Evolutionary conservation across 2,329 filamentous ascomycete species (phyloP).

Genomic region (Hymenoscyphus linearis): DNA sequence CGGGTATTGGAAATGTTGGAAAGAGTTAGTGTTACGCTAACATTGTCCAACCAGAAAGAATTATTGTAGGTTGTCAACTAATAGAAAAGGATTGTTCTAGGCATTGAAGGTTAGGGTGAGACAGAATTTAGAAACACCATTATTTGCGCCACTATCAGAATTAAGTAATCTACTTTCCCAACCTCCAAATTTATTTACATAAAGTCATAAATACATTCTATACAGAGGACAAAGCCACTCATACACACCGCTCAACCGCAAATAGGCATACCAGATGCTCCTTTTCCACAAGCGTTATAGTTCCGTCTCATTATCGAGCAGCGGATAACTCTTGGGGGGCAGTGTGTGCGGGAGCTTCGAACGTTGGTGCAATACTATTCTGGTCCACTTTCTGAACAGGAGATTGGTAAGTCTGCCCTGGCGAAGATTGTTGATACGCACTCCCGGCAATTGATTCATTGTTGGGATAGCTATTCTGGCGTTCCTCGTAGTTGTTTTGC

Average conservation of each 20-base stretch:
- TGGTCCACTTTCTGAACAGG: background rate
- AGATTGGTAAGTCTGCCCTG: background rate
- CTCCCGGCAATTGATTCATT: background rate
- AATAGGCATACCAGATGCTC: background rate
- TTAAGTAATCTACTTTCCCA: no score
- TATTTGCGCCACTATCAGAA: no score
- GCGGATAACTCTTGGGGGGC: background rate
- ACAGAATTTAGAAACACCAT: no score
- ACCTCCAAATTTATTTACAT: no score
- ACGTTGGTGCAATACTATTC: background rate
- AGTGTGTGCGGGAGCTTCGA: background rate
- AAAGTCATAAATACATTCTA: background rate
- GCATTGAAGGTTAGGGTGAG: no score
- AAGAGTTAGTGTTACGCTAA: no score
- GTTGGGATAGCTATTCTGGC: no score
- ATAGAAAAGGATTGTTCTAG: no score
- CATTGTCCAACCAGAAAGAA: no score
- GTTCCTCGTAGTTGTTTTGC: background rate
- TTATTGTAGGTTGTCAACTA: no score
- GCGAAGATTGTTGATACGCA: background rate
- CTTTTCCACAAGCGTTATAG: background rate
- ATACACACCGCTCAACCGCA: background rate
- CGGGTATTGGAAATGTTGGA: no score
- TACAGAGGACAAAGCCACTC: background rate
- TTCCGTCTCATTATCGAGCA: background rate